Evolutionary conservation across 2,329 filamentous ascomycete species (phyloP), one percentile per base, ranked within the genome.

Genomic region (Coniochaeta sp.): DNA sequence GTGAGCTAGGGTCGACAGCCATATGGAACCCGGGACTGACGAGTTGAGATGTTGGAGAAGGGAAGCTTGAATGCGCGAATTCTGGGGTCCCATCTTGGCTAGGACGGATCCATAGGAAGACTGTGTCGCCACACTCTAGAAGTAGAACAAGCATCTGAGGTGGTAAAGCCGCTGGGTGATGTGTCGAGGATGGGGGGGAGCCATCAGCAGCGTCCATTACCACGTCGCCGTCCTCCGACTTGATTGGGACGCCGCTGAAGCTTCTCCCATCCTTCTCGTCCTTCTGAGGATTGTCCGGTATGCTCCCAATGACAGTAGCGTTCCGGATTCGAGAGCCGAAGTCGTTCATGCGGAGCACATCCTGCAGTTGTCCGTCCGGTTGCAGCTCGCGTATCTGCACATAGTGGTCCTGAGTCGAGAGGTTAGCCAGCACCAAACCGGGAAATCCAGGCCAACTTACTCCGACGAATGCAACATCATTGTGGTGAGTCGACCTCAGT

Each of bases 401-500:
- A 59, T 83, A 89, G 56, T 87, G 80, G 58, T 95, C 87, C 83
- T 87, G 26, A 47, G 22, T 9, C 30, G 52, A 40, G 47, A 24
- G 12, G 55, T 56, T 45, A 53, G 53, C n/a, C n/a, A n/a, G n/a
- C n/a, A n/a, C n/a, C n/a, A n/a, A n/a, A n/a, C n/a, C n/a, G n/a
- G n/a, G n/a, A n/a, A n/a, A n/a, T n/a, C n/a, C 20, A 4, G 28
- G 20, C 27, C 12, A 1, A 77, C 82, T 69, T 75, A 87, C 84
- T 51, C 91, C 89, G 52, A 99, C 78, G 60, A 96, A 90, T 32
- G 91, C 85, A 56, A 96, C 82, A 70, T 97, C 91, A 59, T 94
- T 91, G 54, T 83, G 75, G 40, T 76, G 68, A 49, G 76, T 74
- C 51, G 84, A 84, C 53, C 91, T 80, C 53, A 97, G 74, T 54